A percentile compares a stretch with the other conserved stretches of the same genome.
Conservation (phyloP, 768 basidiomycete species). For the Serendipita sp. region DNA sequence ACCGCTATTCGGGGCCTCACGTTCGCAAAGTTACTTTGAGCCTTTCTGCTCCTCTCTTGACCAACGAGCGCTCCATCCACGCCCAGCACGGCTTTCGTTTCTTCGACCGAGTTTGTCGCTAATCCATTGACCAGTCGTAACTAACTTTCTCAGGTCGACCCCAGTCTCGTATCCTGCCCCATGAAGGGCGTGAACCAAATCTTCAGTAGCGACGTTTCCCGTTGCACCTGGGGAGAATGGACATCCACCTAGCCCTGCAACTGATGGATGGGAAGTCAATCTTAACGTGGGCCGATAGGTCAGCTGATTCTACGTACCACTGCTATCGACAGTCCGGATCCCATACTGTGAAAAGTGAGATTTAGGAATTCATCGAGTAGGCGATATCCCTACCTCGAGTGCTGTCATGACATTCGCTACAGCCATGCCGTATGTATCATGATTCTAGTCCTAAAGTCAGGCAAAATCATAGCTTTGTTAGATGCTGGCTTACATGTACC, state of each 20-base stretch:
- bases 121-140: constrained; percentile 73
- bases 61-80: constrained; percentile 44
- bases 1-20: too few species aligned
- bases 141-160: constrained; percentile 48
- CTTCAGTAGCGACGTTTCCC: constrained; percentile 88
- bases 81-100: constrained; percentile 62
- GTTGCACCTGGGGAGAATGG: constrained; percentile 94
- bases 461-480: not conserved
- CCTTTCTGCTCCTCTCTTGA: constrained; percentile 20
- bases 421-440: constrained; percentile 79
- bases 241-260: constrained; percentile 86
- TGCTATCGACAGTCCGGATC: constrained; percentile 52
- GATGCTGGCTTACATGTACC: constrained; percentile 36
- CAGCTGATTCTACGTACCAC: constrained; percentile 10
- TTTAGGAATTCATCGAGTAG: constrained; percentile 12
- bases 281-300: too few species aligned
- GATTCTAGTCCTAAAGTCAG: constrained; percentile 36
- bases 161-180: constrained; percentile 41
- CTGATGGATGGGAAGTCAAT: constrained; percentile 27
- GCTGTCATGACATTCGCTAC: constrained; percentile 61
- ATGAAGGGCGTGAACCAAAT: constrained; percentile 69
- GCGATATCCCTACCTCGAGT: constrained; percentile 19
- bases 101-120: constrained; percentile 44
- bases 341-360: constrained; percentile 31
- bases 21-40: too few species aligned